phyloP scores from a whole-genome alignment of 192 early-diverging fungal species.

The Geranomyces variabilis region DNA sequence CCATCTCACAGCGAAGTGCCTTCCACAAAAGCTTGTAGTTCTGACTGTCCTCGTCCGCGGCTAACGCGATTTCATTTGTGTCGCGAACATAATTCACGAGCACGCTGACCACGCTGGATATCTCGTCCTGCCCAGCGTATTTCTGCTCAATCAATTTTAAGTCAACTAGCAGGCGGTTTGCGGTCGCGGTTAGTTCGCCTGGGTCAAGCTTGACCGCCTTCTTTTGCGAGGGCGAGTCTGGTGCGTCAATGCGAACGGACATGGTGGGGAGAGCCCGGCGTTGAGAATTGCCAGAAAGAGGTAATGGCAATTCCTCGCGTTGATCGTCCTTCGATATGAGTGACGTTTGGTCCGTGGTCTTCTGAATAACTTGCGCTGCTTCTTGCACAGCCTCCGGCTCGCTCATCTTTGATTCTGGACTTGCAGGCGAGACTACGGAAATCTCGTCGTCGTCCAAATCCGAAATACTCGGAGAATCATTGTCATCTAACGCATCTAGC shows the following conservation, averaged over 20 bases:
- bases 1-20: not conserved
- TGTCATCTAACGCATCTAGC: conserved; percentile 10
- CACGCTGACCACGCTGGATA: conserved; percentile 9
- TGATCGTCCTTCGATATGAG: not conserved
- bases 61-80: conserved; percentile 1
- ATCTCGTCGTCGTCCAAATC: not conserved
- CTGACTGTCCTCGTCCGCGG: conserved; percentile 6
- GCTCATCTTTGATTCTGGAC: too few species aligned
- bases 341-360: not conserved
- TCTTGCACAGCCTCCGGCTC: too few species aligned
- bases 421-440: not conserved
- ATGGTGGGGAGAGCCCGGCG: not conserved
- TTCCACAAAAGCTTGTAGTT: conserved; percentile 7
- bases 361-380: too few species aligned
- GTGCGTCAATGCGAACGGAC: conserved; percentile 7
- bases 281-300: too few species aligned
- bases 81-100: conserved; percentile 11
- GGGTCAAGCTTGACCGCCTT: conserved; percentile 5
- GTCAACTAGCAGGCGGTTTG: conserved; percentile 4
- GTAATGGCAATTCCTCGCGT: too few species aligned
- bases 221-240: not conserved
- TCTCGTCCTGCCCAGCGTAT: conserved; percentile 22
- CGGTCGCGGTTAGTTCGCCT: conserved; percentile 1
- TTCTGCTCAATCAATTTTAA: conserved; percentile 12
- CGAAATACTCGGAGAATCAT: not conserved